phyloP scores from a whole-genome alignment of 108 stramenopile species.

The Aurantiochytrium sp. region DNA sequence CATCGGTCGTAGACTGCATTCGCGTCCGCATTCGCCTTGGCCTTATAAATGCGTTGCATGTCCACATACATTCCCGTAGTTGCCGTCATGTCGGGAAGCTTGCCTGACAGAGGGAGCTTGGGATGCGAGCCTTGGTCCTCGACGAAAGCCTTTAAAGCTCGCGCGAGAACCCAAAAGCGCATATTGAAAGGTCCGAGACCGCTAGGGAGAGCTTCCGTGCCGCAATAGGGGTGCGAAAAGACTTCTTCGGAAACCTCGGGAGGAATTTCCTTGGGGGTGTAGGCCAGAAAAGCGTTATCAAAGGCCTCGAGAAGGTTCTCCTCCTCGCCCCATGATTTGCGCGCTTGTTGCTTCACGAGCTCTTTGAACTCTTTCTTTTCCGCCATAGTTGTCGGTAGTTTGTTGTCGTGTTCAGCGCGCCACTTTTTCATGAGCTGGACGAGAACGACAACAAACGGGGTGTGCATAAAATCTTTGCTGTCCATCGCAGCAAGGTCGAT shows the following conservation, averaged over 20 bases:
- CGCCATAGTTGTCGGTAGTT: slow-evolving; percentile 47
- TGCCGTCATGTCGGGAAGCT: slow-evolving; percentile 85
- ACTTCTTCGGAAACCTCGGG: slow-evolving; percentile 35
- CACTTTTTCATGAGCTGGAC: slow-evolving; percentile 49
- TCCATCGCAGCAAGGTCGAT: slow-evolving; percentile 49
- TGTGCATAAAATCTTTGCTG: slow-evolving; percentile 41
- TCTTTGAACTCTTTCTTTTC: slow-evolving; percentile 74
- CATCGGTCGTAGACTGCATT: background rate
- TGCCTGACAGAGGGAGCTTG: slow-evolving; percentile 62
- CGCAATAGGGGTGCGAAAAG: slow-evolving; percentile 26
- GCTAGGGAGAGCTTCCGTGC: background rate
- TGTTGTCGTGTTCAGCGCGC: slow-evolving; percentile 27
- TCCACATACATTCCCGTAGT: slow-evolving; percentile 66
- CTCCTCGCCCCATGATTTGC: slow-evolving; percentile 54
- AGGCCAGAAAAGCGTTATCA: slow-evolving; percentile 68
- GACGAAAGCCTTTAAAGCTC: slow-evolving; percentile 3
- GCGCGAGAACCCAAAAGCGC: slow-evolving; percentile 20
- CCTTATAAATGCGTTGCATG: slow-evolving; percentile 67
- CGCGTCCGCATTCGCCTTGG: slow-evolving; percentile 53
- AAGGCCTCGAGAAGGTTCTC: slow-evolving; percentile 77
- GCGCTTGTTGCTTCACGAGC: slow-evolving; percentile 45
- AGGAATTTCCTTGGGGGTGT: slow-evolving; percentile 50
- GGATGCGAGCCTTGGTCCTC: background rate
- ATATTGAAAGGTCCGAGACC: background rate
- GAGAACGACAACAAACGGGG: slow-evolving; percentile 74